phyloP scores from a whole-genome alignment of 2,329 filamentous ascomycete species.

The Leptographium galeiforme region DNA sequence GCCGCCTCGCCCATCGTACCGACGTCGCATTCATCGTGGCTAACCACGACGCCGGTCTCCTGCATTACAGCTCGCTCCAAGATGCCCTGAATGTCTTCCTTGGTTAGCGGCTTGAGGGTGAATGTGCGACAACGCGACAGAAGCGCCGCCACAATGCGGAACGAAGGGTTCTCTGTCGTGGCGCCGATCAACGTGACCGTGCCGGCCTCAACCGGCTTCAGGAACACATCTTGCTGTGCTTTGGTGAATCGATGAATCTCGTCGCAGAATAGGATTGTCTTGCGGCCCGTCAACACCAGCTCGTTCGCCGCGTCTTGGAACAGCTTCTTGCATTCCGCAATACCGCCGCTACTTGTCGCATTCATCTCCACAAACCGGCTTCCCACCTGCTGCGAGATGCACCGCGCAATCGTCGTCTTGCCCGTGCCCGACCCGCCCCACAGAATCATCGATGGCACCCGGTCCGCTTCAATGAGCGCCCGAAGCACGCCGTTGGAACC shows the following conservation, averaged over 20 bases:
- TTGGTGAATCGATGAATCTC: slow-evolving; percentile 91
- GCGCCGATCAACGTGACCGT: slow-evolving; percentile 86
- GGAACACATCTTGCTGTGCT: slow-evolving; percentile 85
- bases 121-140: slow-evolving; percentile 86
- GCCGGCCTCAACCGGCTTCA: slow-evolving; percentile 82
- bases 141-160: slow-evolving; percentile 79
- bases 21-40: neutral
- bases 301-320: slow-evolving; percentile 78
- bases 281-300: slow-evolving; percentile 64
- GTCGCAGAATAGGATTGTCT: slow-evolving; percentile 95
- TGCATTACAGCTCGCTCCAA: slow-evolving; percentile 58
- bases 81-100: slow-evolving; percentile 60
- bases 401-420: slow-evolving; percentile 84
- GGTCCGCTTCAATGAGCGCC: slow-evolving; percentile 70
- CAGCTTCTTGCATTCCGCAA: slow-evolving; percentile 83
- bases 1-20: neutral
- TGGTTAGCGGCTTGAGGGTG: slow-evolving; percentile 61
- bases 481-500: slow-evolving; percentile 73
- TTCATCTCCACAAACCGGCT: slow-evolving; percentile 92
- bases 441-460: slow-evolving; percentile 87
- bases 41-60: slow-evolving; percentile 25
- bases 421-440: slow-evolving; percentile 76
- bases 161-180: slow-evolving; percentile 93
- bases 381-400: slow-evolving; percentile 71
- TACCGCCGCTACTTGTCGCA: slow-evolving; percentile 76